phyloP scores from a whole-genome alignment of 768 basidiomycete species.

The Phylloporus sp. region DNA sequence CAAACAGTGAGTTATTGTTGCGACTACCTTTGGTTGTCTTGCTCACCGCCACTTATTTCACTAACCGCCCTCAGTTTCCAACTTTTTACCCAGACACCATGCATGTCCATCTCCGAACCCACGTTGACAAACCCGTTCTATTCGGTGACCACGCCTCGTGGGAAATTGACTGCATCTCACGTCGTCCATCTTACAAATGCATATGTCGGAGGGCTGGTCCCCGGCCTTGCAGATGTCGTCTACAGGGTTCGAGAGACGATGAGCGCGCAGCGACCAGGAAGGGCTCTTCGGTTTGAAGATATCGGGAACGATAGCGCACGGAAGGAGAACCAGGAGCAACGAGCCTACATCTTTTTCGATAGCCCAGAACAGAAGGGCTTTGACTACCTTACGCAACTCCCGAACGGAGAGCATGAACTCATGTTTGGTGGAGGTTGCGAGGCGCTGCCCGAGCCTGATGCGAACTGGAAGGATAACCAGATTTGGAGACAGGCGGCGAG shows the following conservation, averaged over 20 bases:
- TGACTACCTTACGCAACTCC: slow-evolving; percentile 68
- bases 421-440: slow-evolving; percentile 65
- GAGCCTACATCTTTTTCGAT: slow-evolving; percentile 59
- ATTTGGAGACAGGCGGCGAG: slow-evolving; percentile 27
- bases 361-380: slow-evolving; percentile 36
- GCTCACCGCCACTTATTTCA: not conserved
- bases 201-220: slow-evolving; percentile 43
- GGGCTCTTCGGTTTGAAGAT: slow-evolving; percentile 20
- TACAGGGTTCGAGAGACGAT: slow-evolving; percentile 45
- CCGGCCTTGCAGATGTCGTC: slow-evolving; percentile 33
- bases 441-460: slow-evolving; percentile 11
- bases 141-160: slow-evolving; percentile 39
- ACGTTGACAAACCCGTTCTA: slow-evolving; percentile 28
- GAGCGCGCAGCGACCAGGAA: slow-evolving; percentile 60
- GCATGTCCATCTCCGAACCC: slow-evolving; percentile 31
- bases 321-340: slow-evolving; percentile 33
- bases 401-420: slow-evolving; percentile 41
- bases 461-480: not conserved
- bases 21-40: slow-evolving; percentile 4
- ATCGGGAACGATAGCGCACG: not conserved
- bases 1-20: slow-evolving; percentile 27
- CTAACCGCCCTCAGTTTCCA: slow-evolving; percentile 26
- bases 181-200: slow-evolving; percentile 56
- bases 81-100: slow-evolving; percentile 43
- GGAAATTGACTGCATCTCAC: slow-evolving; percentile 34